phyloP scores from a whole-genome alignment of 768 basidiomycete species.

The Suillus plorans region DNA sequence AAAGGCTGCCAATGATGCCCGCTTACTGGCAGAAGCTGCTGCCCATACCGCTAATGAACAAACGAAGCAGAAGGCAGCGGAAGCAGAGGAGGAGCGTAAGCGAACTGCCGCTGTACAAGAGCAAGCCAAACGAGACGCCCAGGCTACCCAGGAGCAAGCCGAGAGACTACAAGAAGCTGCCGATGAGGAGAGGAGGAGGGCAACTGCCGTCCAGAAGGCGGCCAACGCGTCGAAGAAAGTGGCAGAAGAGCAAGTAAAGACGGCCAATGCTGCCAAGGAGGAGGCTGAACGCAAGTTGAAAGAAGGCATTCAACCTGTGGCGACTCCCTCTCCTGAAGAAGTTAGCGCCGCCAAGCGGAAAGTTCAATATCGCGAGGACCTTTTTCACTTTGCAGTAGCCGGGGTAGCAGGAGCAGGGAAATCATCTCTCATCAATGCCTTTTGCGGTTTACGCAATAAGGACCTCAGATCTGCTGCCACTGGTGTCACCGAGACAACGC shows the following conservation, averaged over 20 bases:
- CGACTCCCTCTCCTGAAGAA: too few species aligned
- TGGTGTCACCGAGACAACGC: too few species aligned
- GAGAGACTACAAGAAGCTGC: conserved; percentile 11
- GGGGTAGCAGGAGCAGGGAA: too few species aligned
- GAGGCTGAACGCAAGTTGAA: conserved; percentile 10
- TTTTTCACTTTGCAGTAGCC: too few species aligned
- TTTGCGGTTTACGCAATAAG: too few species aligned
- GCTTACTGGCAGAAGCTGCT: conserved; percentile 4
- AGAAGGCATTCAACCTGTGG: conserved; percentile 16
- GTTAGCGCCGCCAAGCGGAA: too few species aligned
- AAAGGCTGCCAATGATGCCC: background rate
- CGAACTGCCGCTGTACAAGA: conserved; percentile 9
- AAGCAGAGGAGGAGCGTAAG: conserved; percentile 13
- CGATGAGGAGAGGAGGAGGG: conserved; percentile 19
- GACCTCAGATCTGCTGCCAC: too few species aligned
- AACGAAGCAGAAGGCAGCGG: background rate
- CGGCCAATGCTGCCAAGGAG: background rate
- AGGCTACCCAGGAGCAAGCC: conserved; percentile 9
- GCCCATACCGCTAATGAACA: background rate
- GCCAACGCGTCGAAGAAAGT: conserved; percentile 12
- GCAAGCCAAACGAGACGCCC: conserved; percentile 8
- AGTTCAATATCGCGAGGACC: too few species aligned
- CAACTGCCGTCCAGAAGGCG: conserved; percentile 12
- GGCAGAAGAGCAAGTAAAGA: conserved; percentile 15
- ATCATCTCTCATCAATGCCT: too few species aligned